Evolutionary conservation across 2,329 filamentous ascomycete genomes (phyloP).

Genomic region (Moelleriella libera): DNA sequence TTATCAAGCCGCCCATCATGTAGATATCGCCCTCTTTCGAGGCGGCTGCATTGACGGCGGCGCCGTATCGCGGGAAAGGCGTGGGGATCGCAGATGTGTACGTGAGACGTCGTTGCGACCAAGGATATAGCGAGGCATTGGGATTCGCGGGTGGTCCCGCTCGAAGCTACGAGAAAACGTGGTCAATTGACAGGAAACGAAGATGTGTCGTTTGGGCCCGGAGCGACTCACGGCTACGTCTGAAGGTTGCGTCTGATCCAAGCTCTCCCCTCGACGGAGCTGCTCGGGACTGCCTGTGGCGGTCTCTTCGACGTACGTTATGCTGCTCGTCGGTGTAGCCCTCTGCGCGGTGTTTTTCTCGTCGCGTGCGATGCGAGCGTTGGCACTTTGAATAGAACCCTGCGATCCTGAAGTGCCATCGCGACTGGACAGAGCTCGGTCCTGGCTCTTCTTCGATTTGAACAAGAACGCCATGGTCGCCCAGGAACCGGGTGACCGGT

Average conservation of each 20-base stretch:
- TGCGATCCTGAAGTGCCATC: constrained; percentile 35
- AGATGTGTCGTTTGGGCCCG: background rate
- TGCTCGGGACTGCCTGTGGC: constrained; percentile 51
- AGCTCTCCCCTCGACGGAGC: constrained; percentile 36
- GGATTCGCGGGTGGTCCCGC: constrained; percentile 40
- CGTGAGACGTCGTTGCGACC: constrained; percentile 80
- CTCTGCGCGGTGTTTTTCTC: constrained; percentile 43
- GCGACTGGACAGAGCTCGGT: constrained; percentile 41
- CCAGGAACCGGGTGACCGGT: constrained; percentile 24
- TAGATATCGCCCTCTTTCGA: constrained; percentile 97
- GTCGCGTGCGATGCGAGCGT: constrained; percentile 30
- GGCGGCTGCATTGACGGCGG: constrained; percentile 80
- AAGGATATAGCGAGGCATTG: constrained; percentile 81
- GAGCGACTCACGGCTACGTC: constrained; percentile 26
- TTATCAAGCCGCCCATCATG: constrained; percentile 92
- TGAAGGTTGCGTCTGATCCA: constrained; percentile 29
- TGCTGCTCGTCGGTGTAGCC: constrained; percentile 62
- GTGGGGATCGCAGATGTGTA: constrained; percentile 72
- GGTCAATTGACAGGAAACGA: background rate
- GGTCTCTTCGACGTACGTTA: constrained; percentile 54
- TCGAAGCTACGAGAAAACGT: constrained; percentile 29
- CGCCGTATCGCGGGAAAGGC: constrained; percentile 92
- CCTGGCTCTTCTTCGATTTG: constrained; percentile 67
- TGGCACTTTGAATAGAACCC: constrained; percentile 33
- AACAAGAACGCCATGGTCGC: constrained; percentile 65